phyloP scores from a whole-genome alignment of 768 basidiomycete species.

The Strobilomyces dryophilus region DNA sequence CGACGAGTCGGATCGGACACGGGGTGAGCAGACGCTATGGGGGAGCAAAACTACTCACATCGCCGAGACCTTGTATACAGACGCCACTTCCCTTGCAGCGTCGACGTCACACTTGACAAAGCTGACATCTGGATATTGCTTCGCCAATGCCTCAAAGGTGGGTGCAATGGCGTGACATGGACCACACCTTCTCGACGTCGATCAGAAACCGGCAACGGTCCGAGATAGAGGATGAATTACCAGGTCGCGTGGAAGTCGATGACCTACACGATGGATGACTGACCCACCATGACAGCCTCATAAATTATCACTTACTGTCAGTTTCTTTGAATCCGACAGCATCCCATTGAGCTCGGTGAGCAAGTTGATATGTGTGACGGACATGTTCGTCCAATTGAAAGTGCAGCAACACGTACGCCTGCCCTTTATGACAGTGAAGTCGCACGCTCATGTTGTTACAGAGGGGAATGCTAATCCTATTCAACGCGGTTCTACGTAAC shows the following conservation, averaged over 20 bases:
- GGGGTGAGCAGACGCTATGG: neutral
- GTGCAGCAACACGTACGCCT: neutral
- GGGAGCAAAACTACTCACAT: constrained; percentile 47
- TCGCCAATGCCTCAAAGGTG: constrained; percentile 62
- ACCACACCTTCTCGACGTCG: constrained; percentile 58
- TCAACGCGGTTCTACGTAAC: neutral
- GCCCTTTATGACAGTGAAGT: no score
- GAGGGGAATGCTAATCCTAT: neutral
- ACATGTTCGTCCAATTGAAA: constrained; percentile 33
- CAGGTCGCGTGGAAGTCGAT: constrained; percentile 88
- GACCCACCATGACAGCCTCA: neutral
- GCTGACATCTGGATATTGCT: constrained; percentile 64
- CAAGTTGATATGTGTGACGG: constrained; percentile 61
- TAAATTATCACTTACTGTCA: constrained; percentile 45
- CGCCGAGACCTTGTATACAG: constrained; percentile 57
- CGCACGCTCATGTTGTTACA: no score
- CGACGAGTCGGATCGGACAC: constrained; percentile 3
- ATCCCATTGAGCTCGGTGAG: constrained; percentile 59
- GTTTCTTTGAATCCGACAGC: constrained; percentile 56
- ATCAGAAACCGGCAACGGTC: constrained; percentile 7
- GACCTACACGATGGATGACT: constrained; percentile 41
- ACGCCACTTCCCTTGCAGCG: constrained; percentile 62
- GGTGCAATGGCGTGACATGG: constrained; percentile 86
- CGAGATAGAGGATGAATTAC: constrained; percentile 34
- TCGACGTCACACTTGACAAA: constrained; percentile 86